Evolutionary conservation across 148 eudicot genomes (phyloP), one percentile per base, ranked within the genome.

Genomic region (Cornus kousa): DNA sequence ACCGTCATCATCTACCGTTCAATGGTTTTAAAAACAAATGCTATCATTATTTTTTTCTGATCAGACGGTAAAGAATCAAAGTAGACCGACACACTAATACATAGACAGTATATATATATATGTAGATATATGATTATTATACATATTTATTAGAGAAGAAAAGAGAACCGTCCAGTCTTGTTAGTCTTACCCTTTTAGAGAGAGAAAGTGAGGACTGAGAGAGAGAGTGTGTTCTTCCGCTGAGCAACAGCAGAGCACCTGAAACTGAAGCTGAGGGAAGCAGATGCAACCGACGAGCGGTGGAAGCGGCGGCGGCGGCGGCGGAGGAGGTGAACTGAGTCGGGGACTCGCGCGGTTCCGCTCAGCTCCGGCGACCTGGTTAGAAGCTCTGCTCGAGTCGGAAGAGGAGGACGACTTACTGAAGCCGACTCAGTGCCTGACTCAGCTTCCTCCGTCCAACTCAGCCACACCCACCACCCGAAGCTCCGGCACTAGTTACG

Each of bases 281-380:
- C 80, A 77, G 70, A 88, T 88, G 90, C 90, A 86, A 84, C 82
- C 82, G 78, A 81, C 89, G 59, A 80, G 88, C 40, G 87, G 82
- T 31, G 78, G 78, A 31, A 82, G 80, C 20, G 80, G 89, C 68
- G 82, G 88, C 33, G 82, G 88, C 33, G 87, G 82, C 43, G 78
- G 78, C 31, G 83, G 80, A n/a, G 80, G 82, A 7, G 81, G 77
- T 1, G 87, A 77, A 59, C 48, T 70, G 72, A 79, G 67, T 71
- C 85, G 83, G 37, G 98, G 98, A 31, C 94, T 93, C 32, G 87
- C 97, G 24, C 86, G 98, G 7, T 95, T 86, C 86, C 91, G 93
- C 32, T 95, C 98, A 32, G 98, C 98, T 75, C 98, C 98, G 50
- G 97, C 97, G 65, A 90, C 90, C 16, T 95, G 98, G 98, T 74